phyloP scores from a whole-genome alignment of 139 green algal genomes.

The Bryopsis sp. region DNA sequence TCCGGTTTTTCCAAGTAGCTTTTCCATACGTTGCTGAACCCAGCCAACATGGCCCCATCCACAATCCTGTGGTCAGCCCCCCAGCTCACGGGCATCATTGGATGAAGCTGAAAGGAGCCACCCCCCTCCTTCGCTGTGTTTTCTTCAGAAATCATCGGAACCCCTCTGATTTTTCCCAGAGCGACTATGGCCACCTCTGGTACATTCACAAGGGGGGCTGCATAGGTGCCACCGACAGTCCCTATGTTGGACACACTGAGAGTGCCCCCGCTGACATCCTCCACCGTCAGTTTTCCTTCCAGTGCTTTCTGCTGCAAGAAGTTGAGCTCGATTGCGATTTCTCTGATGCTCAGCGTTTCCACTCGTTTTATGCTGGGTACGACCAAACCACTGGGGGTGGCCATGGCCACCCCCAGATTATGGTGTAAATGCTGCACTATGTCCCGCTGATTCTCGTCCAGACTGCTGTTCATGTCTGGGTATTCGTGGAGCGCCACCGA shows the following conservation, averaged over 20 bases:
- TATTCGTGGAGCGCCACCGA: slow-evolving; percentile 49
- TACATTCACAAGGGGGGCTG: slow-evolving; percentile 60
- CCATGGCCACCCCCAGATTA: slow-evolving; percentile 88
- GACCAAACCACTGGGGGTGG: slow-evolving; percentile 67
- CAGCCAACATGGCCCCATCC: slow-evolving; percentile 74
- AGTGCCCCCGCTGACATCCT: slow-evolving; percentile 61
- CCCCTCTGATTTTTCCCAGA: slow-evolving; percentile 46
- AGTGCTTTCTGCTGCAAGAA: slow-evolving; percentile 55
- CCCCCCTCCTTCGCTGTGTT: slow-evolving; percentile 1
- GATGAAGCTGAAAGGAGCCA: background rate
- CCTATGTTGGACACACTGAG: slow-evolving; percentile 89
- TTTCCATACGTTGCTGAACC: slow-evolving; percentile 57
- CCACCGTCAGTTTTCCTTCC: slow-evolving; percentile 39
- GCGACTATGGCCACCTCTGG: slow-evolving; percentile 79
- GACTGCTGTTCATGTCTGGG: slow-evolving; percentile 64
- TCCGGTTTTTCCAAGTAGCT: slow-evolving; percentile 56
- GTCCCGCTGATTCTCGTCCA: slow-evolving; percentile 23
- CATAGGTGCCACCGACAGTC: slow-evolving; percentile 73
- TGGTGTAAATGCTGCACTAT: slow-evolving; percentile 37
- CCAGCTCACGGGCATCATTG: slow-evolving; percentile 54
- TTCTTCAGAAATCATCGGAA: slow-evolving; percentile 27
- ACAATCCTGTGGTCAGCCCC: slow-evolving; percentile 77
- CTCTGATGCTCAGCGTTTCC: slow-evolving; percentile 37
- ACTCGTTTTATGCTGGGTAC: slow-evolving; percentile 72
- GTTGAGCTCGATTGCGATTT: slow-evolving; percentile 58